Evolutionary conservation across 257 asterid genomes (phyloP), one percentile per base, ranked within the genome.

Genomic region (Nicotiana tabacum): DNA sequence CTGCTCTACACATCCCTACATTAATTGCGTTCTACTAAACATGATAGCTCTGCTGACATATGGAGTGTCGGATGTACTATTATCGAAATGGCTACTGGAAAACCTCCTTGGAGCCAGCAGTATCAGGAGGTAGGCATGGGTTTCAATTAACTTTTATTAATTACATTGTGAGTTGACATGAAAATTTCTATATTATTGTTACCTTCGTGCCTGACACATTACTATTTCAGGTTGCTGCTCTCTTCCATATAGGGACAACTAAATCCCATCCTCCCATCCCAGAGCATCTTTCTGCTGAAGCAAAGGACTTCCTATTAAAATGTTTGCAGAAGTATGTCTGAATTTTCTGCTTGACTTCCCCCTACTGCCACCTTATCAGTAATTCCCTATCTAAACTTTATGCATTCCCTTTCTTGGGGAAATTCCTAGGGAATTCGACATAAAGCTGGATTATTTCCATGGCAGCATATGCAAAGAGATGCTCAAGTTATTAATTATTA

Each of bases 1-100:
- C 46, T 53, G 30, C 69, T 80, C 62, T 51, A 6, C 62, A 48
- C 43, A 48, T 48, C 62, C 78, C 21, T 43, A 48, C 16, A 48
- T 24, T 48, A 15, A 24, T 74, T 74, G 39, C 16, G 64, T 15
- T 15, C 7, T 81, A 39, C 32, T 27, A 61, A 13, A 56, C 30
- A 82, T 83, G 83, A 70, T 74, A 96, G 99, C 90, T 93, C 99
- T 60, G 99, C 98, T 66, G 99, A 96, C 89, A 92, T 96, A 88
- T 96, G 98, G 99, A 96, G 99, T 89, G 99, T 96, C 78, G 99
- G 99, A 77, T 96, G 99, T 86, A 96, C 99, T 27, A 91, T 96
- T 57, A 95, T 96, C 79, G 99, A 96, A 92, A 96, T 96, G 99
- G 99, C 99, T 77, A 96, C 98, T 17, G 99, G 98, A 68, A 96